Percentiles rank a stretch among this genome's conserved stretches.
Conservation (phyloP, 2,329 filamentous ascomycete species). For the Nannizzia gypsea region DNA sequence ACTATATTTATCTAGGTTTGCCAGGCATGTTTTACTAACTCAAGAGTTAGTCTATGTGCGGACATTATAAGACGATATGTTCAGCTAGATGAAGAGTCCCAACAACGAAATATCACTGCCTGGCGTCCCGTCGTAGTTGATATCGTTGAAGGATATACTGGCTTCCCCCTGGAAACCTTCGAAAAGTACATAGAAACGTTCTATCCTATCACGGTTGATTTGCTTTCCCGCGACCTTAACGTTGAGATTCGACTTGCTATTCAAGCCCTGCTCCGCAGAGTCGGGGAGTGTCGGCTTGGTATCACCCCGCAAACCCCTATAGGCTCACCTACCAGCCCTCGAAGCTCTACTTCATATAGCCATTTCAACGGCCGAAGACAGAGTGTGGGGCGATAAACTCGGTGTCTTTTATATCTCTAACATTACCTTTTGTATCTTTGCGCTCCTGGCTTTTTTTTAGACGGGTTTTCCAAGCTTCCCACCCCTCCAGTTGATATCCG, state of each 20-base stretch:
- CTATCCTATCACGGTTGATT: slow-evolving; percentile 72
- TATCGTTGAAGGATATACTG: slow-evolving; percentile 82
- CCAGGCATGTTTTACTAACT: slow-evolving; percentile 15
- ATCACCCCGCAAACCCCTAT: slow-evolving; percentile 26
- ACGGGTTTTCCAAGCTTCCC: neutral
- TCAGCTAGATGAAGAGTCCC: slow-evolving; percentile 82
- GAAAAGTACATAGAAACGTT: slow-evolving; percentile 67
- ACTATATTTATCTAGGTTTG: neutral
- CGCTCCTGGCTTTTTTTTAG: neutral
- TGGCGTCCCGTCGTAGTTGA: slow-evolving; percentile 97
- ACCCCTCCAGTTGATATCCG: neutral
- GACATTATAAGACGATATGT: slow-evolving; percentile 86
- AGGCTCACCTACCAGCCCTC: slow-evolving; percentile 24
- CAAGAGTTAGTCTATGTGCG: slow-evolving; percentile 54
- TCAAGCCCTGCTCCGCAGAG: slow-evolving; percentile 62
- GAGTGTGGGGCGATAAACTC: neutral
- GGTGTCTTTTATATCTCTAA: neutral
- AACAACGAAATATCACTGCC: slow-evolving; percentile 91
- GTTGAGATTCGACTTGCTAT: slow-evolving; percentile 66
- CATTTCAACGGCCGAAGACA: slow-evolving; percentile 12
- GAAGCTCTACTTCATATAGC: slow-evolving; percentile 27
- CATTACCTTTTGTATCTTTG: neutral
- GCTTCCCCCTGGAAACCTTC: slow-evolving; percentile 71
- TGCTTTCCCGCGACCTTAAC: slow-evolving; percentile 71
- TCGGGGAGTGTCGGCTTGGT: slow-evolving; percentile 61